Evolutionary conservation across 1,139 yeast species (phyloP), one percentile per base, ranked within the genome.

Genomic region (Chernovozyma aurita): DNA sequence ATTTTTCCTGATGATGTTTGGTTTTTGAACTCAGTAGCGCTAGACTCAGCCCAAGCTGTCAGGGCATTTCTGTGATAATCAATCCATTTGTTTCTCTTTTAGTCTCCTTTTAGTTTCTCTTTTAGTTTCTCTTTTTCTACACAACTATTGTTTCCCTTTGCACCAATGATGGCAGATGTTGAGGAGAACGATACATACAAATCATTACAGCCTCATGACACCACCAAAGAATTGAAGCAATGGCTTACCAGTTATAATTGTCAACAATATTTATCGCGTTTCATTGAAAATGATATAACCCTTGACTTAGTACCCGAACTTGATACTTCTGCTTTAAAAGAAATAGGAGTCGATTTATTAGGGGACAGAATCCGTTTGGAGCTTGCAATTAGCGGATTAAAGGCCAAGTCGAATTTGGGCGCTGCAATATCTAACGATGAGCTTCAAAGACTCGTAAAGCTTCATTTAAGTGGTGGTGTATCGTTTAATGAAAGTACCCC

Each of bases 361-460:
- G 97, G 97, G 1, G 97, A 92, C 55, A 65, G 97, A 24, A 67
- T 92, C 25, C 65, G 82, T 24, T 54, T 86, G 7, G 78, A 78
- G 46, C 63, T 78, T 16, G 79, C 82, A 38, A 62, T 80, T 24
- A 55, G 67, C 36, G 57, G 64, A 37, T 40, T 75, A 44, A 61
- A 69, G 46, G 48, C 66, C 3, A 66, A 69, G 29, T 48, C 52
- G 11, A 14, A 21, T 6, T 8, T 14, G 18, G 15, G 15, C 14
- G 9, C 24, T n/a, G 21, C 31, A 9, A 24, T 37, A 3, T 13
- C 37, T 3, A 37, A 37, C 16, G 31, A 30, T 16, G 40, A 37
- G 26, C 29, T 37, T 9, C 40, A 34, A 20, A 18, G 33, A 22
- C 32, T 37, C 7, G 22, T 37, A 11, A 29, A 24, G 12, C 18